Evolutionary conservation across 352 stramenopile genomes (phyloP), one percentile per base, ranked within the genome.

Genomic region (Phytophthora litchii): DNA sequence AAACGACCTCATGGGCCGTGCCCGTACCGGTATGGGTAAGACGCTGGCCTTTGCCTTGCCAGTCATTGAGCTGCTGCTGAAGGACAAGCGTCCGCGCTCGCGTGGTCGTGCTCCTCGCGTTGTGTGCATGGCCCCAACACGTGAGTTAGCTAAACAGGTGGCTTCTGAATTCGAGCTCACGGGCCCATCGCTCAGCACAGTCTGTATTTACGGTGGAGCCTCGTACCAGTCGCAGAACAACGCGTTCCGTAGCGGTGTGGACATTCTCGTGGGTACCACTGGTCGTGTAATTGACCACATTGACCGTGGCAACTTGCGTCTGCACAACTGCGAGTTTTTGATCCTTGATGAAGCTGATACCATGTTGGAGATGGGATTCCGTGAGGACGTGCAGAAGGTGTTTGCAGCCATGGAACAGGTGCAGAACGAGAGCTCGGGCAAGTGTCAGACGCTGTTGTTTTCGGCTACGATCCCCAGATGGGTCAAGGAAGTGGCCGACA

Each of bases 41-140:
- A 99, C 97, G 16, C 79, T 99, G 10, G 97, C 97, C 31, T 99
- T 99, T 76, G 97, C 95, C 7, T 80, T 99, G 34, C 97, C 97
- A 3, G 78, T 98, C 14, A 85, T 99, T 36, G 91, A 98, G 61
- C 71, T 94, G 37, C 64, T 99, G 43, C 60, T 97, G 5, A 86
- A 86, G 43, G 88, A 97, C 54, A 88, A 79, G 32, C 81, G 86
- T 41, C 88, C 89, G 34, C 78, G 87, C 3, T 59, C 80, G 21
- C 76, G 79, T 47, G 86, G 86, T 35, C 80, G 87, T 19, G 76
- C 77, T 13, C 94, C 97, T 14, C 88, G 86, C 36, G 97, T 99
- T 59, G 83, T 99, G 36, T 95, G 98, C 47, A 93, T 99, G 71
- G 97, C 96, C 43, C 97, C 97, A 3, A 99, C 97, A 14, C 86